Base-by-base conservation (phyloP, 1,284 basidiomycete species). In the Boletus mariae region DNA sequence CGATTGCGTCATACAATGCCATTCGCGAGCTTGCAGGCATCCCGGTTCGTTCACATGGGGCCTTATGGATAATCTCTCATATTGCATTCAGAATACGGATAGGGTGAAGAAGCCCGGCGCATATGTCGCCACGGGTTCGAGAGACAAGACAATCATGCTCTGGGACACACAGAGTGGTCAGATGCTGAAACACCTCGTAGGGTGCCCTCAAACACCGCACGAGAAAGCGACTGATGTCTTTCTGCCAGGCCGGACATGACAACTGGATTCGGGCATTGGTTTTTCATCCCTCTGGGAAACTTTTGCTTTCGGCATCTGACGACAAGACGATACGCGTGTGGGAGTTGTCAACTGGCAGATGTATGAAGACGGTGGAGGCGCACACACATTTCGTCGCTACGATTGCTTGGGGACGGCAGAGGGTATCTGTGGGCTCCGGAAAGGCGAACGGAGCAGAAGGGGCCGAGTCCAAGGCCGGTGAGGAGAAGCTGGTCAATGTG, bases 261-360 rank as follows among this genome's bases (percentile, higher is more conserved):
- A 91, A 92, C 61, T 94, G 92, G 91, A 78, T 94, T 47, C 82
- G 90, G 52, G 86, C 85, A 1, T 75, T 94, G 42, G 83, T 87
- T 23, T 93, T 94, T 74, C 91, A 93, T 68, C 91, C 91, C 0
- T 83, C 82, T 7, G 93, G 93, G 38, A 94, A 94, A 69, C 86
- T 83, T 66, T 81, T 96, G 5, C 77, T 96, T 13, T 93, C 91
- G 2, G 91, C 88, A 2, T 90, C 90, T 5, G 93, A 96, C 69
- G 93, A 96, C 76, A 92, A 94, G 72, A 92, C 91, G 9, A 83
- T 95, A 63, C 83, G 90, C 9, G 79, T 94, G 13, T 96, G 93
- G 93, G 93, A 96, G 59, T 74, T 96, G 37, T 76, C 80, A 35
- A 89, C 86, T 3, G 88, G 91, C 1, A 80, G 92, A 56, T 90